These are phyloP conservation scores for Orbilia oligospora DNA, from an alignment of 2,329 filamentous ascomycete species.

Conservation along the genomic window DNA sequence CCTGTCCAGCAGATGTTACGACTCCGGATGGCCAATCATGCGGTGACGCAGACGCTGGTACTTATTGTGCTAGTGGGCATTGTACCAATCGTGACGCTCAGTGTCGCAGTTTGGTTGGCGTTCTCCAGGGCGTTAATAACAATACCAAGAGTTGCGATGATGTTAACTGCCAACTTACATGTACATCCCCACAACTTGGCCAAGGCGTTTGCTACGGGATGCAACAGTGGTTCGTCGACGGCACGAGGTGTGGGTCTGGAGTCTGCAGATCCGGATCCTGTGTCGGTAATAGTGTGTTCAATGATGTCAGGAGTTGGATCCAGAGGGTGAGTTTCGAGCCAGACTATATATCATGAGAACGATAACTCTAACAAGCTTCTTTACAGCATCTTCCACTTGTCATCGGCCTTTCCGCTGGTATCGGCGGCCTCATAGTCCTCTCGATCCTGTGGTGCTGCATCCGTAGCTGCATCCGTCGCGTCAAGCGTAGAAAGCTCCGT, in stretches of 20 bases:
- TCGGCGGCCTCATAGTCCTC: conserved; percentile 81
- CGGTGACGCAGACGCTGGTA: conserved; percentile 71
- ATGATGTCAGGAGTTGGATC: conserved; percentile 83
- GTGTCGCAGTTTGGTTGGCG: conserved; percentile 86
- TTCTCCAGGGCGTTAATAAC: conserved; percentile 76
- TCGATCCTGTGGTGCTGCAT: conserved; percentile 78
- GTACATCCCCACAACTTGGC: conserved; percentile 78
- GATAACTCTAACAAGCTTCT: conserved; percentile 9
- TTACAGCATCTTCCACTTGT: conserved; percentile 80
- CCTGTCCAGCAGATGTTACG: conserved; percentile 81
- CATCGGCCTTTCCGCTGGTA: conserved; percentile 80
- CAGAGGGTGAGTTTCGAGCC: conserved; percentile 65
- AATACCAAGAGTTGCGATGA: conserved; percentile 84
- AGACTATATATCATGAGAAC: neutral
- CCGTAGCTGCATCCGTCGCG: conserved; percentile 71
- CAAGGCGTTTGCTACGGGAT: conserved; percentile 78
- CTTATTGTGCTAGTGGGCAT: conserved; percentile 90
- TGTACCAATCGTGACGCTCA: conserved; percentile 93
- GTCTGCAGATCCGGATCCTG: conserved; percentile 84
- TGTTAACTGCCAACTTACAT: conserved; percentile 81
- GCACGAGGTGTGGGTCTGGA: conserved; percentile 84
- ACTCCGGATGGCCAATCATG: conserved; percentile 80
- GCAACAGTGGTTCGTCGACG: conserved; percentile 94
- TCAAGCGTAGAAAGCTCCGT: conserved; percentile 51
- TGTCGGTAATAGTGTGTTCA: conserved; percentile 77